Percentiles rank a stretch among this genome's conserved stretches.
Conservation (phyloP, 331 rosid genomes). For the Quercus phellos region DNA sequence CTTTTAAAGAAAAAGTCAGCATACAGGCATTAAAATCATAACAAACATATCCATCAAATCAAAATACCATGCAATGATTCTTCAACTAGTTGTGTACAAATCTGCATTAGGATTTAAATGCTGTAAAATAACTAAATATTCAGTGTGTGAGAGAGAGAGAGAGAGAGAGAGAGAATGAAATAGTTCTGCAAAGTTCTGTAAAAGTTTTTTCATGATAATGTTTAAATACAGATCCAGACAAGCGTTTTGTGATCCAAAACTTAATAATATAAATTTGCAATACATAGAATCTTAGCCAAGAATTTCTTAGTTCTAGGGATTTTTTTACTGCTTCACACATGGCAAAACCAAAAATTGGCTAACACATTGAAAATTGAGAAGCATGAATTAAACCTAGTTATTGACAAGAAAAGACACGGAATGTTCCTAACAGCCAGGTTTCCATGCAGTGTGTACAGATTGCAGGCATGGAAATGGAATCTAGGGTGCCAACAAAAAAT, state of each 20-base stretch:
- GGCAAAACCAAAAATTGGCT: neutral
- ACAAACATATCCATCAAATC: constrained; percentile 1
- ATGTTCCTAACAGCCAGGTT: neutral
- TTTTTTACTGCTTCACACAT: neutral
- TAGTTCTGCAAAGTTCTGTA: neutral
- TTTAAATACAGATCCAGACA: neutral
- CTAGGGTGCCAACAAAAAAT: neutral
- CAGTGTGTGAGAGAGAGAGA: no score
- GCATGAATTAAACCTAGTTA: neutral
- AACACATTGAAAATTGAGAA: neutral
- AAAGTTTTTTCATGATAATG: neutral
- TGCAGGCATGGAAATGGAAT: neutral
- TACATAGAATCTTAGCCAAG: neutral
- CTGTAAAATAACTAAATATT: neutral
- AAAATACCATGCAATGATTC: constrained; percentile 8
- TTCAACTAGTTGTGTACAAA: neutral
- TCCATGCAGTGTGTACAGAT: neutral
- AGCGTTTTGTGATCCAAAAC: neutral
- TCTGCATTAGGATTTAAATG: neutral
- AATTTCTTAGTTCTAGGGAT: neutral
- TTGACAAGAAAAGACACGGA: neutral
- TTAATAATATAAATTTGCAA: neutral
- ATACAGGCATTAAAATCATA: neutral
- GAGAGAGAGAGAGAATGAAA: neutral
- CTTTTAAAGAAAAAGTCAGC: constrained; percentile 29